Base-by-base conservation (phyloP, 345 rosid species). In the Reutealis trisperma region DNA sequence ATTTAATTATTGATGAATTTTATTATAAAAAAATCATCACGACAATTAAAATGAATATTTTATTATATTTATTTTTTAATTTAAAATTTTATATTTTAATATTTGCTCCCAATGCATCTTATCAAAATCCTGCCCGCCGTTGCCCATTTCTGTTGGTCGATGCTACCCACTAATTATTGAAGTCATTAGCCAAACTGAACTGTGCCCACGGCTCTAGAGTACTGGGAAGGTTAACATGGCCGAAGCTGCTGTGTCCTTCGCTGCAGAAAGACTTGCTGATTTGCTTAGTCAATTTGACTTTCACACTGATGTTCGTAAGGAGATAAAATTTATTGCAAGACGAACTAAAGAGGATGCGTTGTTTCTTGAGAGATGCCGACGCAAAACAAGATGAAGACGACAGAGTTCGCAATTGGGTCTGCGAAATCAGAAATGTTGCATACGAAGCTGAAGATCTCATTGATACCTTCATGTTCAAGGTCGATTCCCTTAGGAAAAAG, bases 361-460 rank as follows among this genome's bases (percentile, higher is more conserved):
- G 81, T 71, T 84, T 86, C 65, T 59, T 78, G 73, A 80, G 73
- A 75, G 87, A 86, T 62, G 84, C 83, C 9, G 84, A 80, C 63
- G 79, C 77, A 61, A 78, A 70, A 67, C 82, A 77, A 66, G 71
- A 74, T 19, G 75, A 44, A 44, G 82, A 82, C 21, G 79, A 84
- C 72, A 75, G 84, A 27, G 81, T 82, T 44, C 76, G 79, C 42
- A 78, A 73, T 5, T 84, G 83, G 85, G 82, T 78, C 34, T 80
- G 82, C 30, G 82, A 76, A 6, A 82, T 86, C 73, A 72, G 80
- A 78, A 72, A 75, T 60, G 77, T 75, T 49, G 79, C 84, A 11
- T 82, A 84, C 10, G 85, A 84, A 64, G 70, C 83, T 44, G 85
- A 86, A 37, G 85, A 82, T 70, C 52, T 82, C 61, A 75, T 83